Conservation (phyloP, 345 rosid species). For the Populus davidiana region DNA sequence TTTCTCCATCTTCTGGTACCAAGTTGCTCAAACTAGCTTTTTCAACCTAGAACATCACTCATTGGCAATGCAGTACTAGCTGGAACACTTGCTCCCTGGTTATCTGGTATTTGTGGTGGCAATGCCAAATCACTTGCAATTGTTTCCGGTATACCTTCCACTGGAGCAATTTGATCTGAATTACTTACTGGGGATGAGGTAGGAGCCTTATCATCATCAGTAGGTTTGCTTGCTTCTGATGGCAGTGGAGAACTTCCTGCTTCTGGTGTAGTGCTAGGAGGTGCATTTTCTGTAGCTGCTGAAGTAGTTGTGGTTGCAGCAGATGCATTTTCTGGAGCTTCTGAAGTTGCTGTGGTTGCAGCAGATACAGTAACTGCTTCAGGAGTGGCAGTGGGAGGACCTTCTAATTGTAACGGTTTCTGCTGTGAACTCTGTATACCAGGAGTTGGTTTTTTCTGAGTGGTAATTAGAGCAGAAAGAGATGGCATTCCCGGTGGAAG, state of each 20-base stretch:
- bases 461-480: constrained; percentile 62
- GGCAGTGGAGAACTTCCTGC: constrained; percentile 22
- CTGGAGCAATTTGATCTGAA: constrained; percentile 29
- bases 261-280: constrained; percentile 12
- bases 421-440: constrained; percentile 45
- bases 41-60: constrained; percentile 18
- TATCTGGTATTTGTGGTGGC: constrained; percentile 24
- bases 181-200: constrained; percentile 28
- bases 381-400: constrained; percentile 47
- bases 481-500: constrained; percentile 95
- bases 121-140: constrained; percentile 12
- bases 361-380: constrained; percentile 14
- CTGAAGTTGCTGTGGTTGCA: constrained; percentile 26
- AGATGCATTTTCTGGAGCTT: constrained; percentile 20
- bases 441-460: constrained; percentile 63
- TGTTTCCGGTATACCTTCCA: constrained; percentile 24
- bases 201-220: constrained; percentile 38
- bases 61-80: constrained; percentile 7
- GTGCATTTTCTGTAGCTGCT: constrained; percentile 9
- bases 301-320: constrained; percentile 30
- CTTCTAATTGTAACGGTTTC: constrained; percentile 57
- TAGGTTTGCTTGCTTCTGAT: constrained; percentile 35
- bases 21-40: not conserved
- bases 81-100: constrained; percentile 22
- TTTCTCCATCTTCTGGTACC: not conserved